Conservation (phyloP, 192 early-diverging fungal genomes). For the Dimargaris xerosporica region DNA sequence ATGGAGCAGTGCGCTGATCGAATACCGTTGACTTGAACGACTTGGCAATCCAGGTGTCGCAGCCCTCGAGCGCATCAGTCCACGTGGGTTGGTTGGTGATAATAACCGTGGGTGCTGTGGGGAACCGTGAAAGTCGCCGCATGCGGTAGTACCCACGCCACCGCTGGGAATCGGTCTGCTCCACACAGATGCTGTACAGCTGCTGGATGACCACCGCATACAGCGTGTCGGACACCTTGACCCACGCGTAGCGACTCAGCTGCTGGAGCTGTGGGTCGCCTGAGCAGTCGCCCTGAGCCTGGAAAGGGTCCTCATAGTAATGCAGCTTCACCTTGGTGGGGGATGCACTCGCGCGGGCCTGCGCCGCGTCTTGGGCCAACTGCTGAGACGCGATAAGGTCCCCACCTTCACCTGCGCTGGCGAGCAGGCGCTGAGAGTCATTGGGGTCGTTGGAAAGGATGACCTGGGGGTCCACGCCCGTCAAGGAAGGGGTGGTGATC, state of each 20-base stretch:
- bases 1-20: background rate
- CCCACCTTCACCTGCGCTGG: background rate
- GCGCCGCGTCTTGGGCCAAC: background rate
- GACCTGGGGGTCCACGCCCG: conserved; percentile 53
- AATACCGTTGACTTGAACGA: background rate
- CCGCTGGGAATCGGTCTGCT: background rate
- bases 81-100: background rate
- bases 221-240: too few species aligned
- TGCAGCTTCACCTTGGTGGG: background rate
- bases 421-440: background rate
- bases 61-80: background rate
- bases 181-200: background rate
- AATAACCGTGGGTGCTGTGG: background rate
- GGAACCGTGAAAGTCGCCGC: background rate
- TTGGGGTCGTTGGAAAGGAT: conserved; percentile 14
- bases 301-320: background rate
- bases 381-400: background rate
- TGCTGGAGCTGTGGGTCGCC: too few species aligned
- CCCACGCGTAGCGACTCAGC: too few species aligned
- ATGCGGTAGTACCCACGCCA: background rate
- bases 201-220: background rate
- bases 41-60: background rate
- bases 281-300: too few species aligned
- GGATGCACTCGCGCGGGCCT: background rate
- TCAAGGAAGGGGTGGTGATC: conserved; percentile 59